These are phyloP conservation scores for Cutaneotrichosporon curvatum DNA, from an alignment of 1,284 basidiomycete species.

Conservation along the genomic window DNA sequence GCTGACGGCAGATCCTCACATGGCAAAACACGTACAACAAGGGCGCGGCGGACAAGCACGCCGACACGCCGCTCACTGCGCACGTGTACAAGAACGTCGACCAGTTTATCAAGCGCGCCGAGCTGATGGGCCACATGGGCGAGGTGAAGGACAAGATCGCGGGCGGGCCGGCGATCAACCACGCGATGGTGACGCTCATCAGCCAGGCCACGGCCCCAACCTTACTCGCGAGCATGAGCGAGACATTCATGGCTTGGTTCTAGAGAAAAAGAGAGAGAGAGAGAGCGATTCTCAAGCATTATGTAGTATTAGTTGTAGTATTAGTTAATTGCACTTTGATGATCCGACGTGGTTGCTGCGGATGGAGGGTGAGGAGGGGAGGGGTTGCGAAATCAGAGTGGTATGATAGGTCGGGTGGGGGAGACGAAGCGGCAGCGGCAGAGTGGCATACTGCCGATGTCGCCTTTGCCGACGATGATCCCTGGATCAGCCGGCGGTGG, in stretches of 20 bases:
- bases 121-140: slow-evolving; percentile 40
- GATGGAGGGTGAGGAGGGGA: no score
- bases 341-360: no score
- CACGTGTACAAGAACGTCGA: slow-evolving; percentile 69
- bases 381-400: no score
- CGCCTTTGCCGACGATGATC: no score
- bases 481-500: no score
- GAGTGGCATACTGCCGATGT: no score
- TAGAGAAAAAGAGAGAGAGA: slow-evolving; percentile 36
- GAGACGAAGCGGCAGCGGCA: no score
- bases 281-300: not conserved
- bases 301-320: slow-evolving; percentile 4
- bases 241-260: slow-evolving; percentile 77
- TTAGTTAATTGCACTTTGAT: not conserved
- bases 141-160: slow-evolving; percentile 65
- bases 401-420: no score
- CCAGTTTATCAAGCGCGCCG: slow-evolving; percentile 55
- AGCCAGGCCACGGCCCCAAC: slow-evolving; percentile 53
- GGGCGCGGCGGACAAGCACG: slow-evolving; percentile 25
- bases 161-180: slow-evolving; percentile 56
- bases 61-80: slow-evolving; percentile 59
- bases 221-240: slow-evolving; percentile 51
- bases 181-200: slow-evolving; percentile 79
- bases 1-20: slow-evolving; percentile 27
- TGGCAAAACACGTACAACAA: slow-evolving; percentile 46